phyloP scores from a whole-genome alignment of 768 basidiomycete species.

The Boletus rubescentipes region DNA sequence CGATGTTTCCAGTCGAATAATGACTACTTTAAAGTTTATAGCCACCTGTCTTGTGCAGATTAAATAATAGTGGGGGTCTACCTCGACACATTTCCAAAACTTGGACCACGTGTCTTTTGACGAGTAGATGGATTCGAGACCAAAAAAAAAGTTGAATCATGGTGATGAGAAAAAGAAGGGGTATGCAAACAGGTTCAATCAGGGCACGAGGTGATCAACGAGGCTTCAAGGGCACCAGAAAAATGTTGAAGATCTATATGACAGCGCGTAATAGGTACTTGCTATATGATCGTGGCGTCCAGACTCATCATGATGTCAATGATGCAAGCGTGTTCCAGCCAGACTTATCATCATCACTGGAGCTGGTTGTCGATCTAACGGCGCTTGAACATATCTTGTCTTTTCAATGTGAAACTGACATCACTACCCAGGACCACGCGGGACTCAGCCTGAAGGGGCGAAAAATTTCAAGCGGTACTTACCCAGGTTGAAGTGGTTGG shows the following conservation, averaged over 20 bases:
- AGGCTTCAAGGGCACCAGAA: conserved; percentile 13
- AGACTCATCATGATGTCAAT: neutral
- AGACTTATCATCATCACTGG: too few relatives aligned
- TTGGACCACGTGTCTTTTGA: neutral
- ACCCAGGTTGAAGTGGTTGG: neutral
- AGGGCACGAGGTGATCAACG: conserved; percentile 14
- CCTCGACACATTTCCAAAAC: neutral
- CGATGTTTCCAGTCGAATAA: neutral
- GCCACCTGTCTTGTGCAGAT: too few relatives aligned
- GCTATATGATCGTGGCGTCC: neutral
- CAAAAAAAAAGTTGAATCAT: neutral
- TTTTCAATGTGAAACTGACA: too few relatives aligned
- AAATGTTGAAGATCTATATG: neutral
- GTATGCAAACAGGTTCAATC: neutral
- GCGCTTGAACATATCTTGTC: too few relatives aligned
- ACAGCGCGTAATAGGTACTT: neutral
- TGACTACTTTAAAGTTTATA: neutral
- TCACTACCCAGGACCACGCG: neutral
- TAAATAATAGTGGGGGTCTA: too few relatives aligned
- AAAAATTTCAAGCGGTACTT: neutral
- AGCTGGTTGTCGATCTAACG: too few relatives aligned
- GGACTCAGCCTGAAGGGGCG: neutral
- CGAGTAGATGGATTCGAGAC: neutral
- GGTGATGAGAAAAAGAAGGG: neutral
- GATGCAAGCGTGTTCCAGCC: neutral